Percentiles rank a stretch among this genome's conserved stretches.
Conservation (phyloP, 495 filamentous ascomycete genomes). For the Cercophora scortea region DNA sequence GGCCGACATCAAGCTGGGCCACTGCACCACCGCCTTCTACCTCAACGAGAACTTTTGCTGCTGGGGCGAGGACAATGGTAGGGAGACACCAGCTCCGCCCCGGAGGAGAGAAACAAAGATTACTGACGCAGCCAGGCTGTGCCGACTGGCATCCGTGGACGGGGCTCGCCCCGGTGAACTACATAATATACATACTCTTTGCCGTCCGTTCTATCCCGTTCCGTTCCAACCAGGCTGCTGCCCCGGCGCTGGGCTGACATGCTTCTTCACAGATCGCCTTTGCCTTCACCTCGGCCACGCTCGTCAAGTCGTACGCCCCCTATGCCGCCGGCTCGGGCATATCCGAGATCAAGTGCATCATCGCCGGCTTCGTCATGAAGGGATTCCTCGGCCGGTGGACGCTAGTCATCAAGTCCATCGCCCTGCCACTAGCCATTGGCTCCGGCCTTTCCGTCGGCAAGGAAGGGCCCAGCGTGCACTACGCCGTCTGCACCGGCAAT, state of each 20-base stretch:
- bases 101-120: not conserved
- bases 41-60: constrained; percentile 98
- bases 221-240: no score
- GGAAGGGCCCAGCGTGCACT: constrained; percentile 96
- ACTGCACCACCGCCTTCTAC: constrained; percentile 93
- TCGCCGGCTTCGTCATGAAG: constrained; percentile 99
- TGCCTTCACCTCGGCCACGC: constrained; percentile 68
- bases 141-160: constrained; percentile 89
- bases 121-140: constrained; percentile 54
- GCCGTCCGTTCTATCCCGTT: constrained; percentile 48
- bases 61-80: constrained; percentile 89
- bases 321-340: constrained; percentile 97
- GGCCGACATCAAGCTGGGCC: constrained; percentile 87
- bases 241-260: not conserved
- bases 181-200: constrained; percentile 81
- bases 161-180: constrained; percentile 67
- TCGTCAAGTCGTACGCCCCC: constrained; percentile 90
- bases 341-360: constrained; percentile 99
- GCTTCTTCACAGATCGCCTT: constrained; percentile 55
- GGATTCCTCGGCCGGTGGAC: constrained; percentile 93
- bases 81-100: constrained; percentile 1
- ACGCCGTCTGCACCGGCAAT: constrained; percentile 95
- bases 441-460: constrained; percentile 95
- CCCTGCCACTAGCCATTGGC: constrained; percentile 84
- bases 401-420: constrained; percentile 87